Evolutionary conservation across 2,329 filamentous ascomycete species (phyloP).

Genomic region (Zopfia rhizophila): DNA sequence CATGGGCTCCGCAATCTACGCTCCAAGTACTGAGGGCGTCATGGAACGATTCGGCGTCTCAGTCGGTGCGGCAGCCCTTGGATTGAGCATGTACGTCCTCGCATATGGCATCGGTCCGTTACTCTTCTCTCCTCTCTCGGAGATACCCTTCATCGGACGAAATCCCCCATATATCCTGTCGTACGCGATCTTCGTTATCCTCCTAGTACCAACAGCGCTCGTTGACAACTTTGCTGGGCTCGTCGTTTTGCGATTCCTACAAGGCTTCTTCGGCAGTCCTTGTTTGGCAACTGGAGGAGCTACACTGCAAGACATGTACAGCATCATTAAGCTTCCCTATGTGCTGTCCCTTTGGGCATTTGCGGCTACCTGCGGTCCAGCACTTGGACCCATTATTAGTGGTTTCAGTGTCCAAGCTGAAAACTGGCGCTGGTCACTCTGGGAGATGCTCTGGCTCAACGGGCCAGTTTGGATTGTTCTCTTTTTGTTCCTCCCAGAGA

Average conservation of each 20-base stretch:
- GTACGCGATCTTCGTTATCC: conserved; percentile 74
- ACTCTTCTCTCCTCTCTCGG: conserved; percentile 72
- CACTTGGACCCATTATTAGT: conserved; percentile 71
- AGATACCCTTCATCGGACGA: conserved; percentile 73
- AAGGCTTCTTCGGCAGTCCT: conserved; percentile 53
- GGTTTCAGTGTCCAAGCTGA: conserved; percentile 77
- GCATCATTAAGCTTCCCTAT: conserved; percentile 56
- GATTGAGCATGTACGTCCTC: conserved; percentile 71
- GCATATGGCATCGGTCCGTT: conserved; percentile 71
- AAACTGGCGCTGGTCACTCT: conserved; percentile 87
- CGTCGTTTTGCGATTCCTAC: conserved; percentile 62
- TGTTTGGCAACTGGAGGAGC: conserved; percentile 53
- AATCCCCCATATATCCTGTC: conserved; percentile 75
- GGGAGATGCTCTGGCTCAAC: conserved; percentile 83
- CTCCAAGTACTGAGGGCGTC: conserved; percentile 57
- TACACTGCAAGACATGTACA: conserved; percentile 52
- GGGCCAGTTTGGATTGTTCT: conserved; percentile 78
- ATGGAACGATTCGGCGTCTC: conserved; percentile 65
- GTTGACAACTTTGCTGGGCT: conserved; percentile 72
- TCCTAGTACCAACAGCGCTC: conserved; percentile 72
- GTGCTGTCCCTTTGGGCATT: conserved; percentile 57
- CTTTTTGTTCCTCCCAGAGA: conserved; percentile 88
- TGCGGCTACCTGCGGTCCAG: conserved; percentile 69
- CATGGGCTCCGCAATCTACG: conserved; percentile 64
- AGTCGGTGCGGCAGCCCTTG: conserved; percentile 64